These are phyloP conservation scores for Penicillium parvum DNA, from an alignment of 495 filamentous ascomycete genomes.

Conservation along the genomic window DNA sequence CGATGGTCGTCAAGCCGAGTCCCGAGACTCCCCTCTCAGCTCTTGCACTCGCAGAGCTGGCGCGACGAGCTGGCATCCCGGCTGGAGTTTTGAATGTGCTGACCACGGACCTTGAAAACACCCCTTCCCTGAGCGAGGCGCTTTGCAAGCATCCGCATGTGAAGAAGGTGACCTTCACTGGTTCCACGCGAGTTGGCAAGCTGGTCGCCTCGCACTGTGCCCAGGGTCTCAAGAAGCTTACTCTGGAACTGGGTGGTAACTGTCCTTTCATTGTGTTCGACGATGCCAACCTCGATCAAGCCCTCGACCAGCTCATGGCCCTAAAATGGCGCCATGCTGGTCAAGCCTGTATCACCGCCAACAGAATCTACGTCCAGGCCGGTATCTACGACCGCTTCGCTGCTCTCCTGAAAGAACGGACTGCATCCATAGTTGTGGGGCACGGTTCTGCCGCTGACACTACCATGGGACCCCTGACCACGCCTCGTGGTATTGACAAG, in stretches of 20 bases:
- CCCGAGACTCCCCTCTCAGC: conserved; percentile 57
- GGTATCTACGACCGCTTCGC: conserved; percentile 53
- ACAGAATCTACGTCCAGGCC: conserved; percentile 65
- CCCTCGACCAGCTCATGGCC: conserved; percentile 54
- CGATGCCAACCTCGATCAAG: conserved; percentile 64
- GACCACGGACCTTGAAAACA: conserved; percentile 57
- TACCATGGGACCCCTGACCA: conserved; percentile 68
- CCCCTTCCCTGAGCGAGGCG: conserved; percentile 57
- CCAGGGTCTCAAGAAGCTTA: conserved; percentile 64
- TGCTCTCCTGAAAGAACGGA: conserved; percentile 49
- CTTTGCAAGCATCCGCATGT: conserved; percentile 61
- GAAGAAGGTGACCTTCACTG: conserved; percentile 72
- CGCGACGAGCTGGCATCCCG: conserved; percentile 51
- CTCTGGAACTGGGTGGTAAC: conserved; percentile 71
- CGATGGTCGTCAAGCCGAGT: conserved; percentile 59
- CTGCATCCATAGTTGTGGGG: conserved; percentile 55
- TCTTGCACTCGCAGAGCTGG: conserved; percentile 50
- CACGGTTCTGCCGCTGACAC: conserved; percentile 55
- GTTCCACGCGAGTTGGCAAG: conserved; percentile 61
- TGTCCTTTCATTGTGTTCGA: conserved; percentile 72
- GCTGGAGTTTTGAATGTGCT: conserved; percentile 54
- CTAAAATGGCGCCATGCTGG: conserved; percentile 66
- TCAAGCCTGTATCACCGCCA: conserved; percentile 72
- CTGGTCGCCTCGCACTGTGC: conserved; percentile 56
- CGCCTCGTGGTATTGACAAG: conserved; percentile 59